Conservation (phyloP, 78 protist genomes). For the Planoprotostelium fungivorum region DNA sequence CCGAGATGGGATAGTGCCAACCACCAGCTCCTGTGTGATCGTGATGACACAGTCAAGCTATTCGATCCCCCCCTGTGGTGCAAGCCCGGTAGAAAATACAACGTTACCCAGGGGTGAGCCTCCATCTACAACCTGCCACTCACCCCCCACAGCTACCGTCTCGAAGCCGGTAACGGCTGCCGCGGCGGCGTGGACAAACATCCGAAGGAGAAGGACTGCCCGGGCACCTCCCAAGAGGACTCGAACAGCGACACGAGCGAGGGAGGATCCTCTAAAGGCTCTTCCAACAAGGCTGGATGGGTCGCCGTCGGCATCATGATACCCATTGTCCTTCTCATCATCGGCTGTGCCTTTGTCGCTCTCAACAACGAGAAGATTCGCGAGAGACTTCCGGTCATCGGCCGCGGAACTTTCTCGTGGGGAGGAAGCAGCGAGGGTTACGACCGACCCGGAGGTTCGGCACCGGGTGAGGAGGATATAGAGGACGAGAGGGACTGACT, state of each 20-base stretch:
- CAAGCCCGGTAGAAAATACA: background rate
- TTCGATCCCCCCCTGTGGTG: background rate
- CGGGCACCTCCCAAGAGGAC: background rate
- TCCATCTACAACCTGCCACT: background rate
- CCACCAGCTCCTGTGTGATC: background rate
- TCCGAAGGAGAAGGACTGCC: background rate
- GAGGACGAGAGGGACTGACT: background rate
- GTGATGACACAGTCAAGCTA: background rate
- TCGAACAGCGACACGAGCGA: background rate
- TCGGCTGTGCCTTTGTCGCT: background rate
- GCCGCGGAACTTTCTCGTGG: background rate
- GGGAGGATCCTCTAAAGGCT: background rate
- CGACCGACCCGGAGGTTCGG: background rate
- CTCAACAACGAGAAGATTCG: constrained; percentile 1
- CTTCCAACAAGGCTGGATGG: background rate
- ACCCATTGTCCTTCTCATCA: background rate
- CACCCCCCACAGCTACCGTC: background rate
- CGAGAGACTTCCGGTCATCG: background rate
- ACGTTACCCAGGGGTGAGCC: background rate
- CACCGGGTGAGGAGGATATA: background rate
- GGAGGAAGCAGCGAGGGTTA: background rate
- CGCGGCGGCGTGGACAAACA: background rate
- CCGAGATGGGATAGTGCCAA: background rate
- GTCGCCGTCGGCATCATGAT: background rate
- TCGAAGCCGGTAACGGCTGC: background rate